Evolutionary conservation across 2,329 filamentous ascomycete species (phyloP).

Genomic region (Harringtonia lauricola): DNA sequence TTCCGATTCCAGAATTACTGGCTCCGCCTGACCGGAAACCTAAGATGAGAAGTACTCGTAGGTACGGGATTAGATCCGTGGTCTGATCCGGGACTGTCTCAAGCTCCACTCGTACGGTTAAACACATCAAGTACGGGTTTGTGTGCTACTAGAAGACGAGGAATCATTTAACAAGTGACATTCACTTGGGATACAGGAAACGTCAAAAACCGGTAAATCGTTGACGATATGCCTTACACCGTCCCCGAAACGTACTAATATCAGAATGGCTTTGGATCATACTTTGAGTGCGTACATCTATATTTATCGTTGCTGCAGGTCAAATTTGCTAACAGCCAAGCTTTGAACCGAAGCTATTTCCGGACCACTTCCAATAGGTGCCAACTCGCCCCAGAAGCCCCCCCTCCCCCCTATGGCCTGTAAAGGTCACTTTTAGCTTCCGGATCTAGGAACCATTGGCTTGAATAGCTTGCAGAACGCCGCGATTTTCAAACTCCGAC

Average conservation of each 20-base stretch:
- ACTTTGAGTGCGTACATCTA: conserved; percentile 53
- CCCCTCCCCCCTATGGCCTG: conserved; percentile 60
- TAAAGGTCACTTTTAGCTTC: conserved; percentile 65
- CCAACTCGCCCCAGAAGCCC: conserved; percentile 73
- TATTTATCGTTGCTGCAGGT: background rate
- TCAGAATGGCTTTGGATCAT: conserved; percentile 65
- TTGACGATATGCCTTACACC: too few species aligned
- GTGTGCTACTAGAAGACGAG: too few species aligned
- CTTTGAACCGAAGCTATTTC: conserved; percentile 62
- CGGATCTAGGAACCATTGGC: conserved; percentile 62
- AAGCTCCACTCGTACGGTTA: too few species aligned
- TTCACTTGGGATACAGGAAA: too few species aligned
- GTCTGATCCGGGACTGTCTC: too few species aligned
- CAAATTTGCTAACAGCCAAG: background rate
- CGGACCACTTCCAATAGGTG: conserved; percentile 60
- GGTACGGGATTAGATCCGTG: conserved; percentile 4
- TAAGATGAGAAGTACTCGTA: too few species aligned
- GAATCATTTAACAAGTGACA: too few species aligned
- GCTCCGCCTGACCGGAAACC: background rate
- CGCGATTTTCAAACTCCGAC: conserved; percentile 65
- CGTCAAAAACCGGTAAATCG: too few species aligned
- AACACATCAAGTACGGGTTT: too few species aligned
- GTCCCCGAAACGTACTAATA: conserved; percentile 54
- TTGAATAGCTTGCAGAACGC: conserved; percentile 62
- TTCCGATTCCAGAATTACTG: background rate